Evolutionary conservation across 2,329 filamentous ascomycete genomes (phyloP), one percentile per base, ranked within the genome.

Genomic region (Aphanoascus verrucosus): DNA sequence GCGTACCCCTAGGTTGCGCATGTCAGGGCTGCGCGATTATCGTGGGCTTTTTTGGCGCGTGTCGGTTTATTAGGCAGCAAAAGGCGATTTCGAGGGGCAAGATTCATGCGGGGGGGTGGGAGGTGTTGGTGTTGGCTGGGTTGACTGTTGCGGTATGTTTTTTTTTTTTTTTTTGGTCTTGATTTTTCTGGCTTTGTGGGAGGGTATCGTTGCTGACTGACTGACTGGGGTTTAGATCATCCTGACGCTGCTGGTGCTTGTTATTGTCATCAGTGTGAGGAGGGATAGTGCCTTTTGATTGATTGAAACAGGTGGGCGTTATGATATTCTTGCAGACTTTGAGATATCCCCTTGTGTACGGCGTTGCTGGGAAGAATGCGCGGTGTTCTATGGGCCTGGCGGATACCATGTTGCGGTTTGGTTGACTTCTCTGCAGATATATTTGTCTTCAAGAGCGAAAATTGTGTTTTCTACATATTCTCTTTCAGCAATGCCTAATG

Each of bases 51-150:
- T 56, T 81, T 11, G 80, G 79, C 8, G 71, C 72, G 1, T 68
- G 72, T 46, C 69, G 80, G 31, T 81, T 77, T 59, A 80, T 75
- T 71, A 71, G 74, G 53, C 72, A 77, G 59, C 80, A 83, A 63
- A 70, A 72, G 57, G 76, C 74, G 3, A 74, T 83, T 59, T 65
- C 75, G 5, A 65, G 74, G 20, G 56, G 57, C 2, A 55, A 56
- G 72, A 60, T 61, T 58, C 17, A 63, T 69, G 42, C 63, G 67
- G 44, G 62, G 71, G 43, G 34, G 72, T 54, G 76, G 78, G 59
- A 73, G 74, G 65, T 45, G 37, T 41, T 52, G 14, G 34, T 53
- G 28, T 19, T 55, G 4, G 55, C 45, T 9, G 5, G 53, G 17
- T 35, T 58, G 6, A 47, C 55, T 0, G 41, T 43, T 40, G 56